These are phyloP conservation scores for carrot (Daucus carota) DNA, from an alignment of 129 eudicot species.

Conservation along the genomic window DH1_v3.0 NC_030385.2:14242001-14242500, in stretches of 20 bases:
- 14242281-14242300: background rate
- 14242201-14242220: background rate
- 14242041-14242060: too few relatives aligned
- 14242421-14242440: conserved; percentile 93
- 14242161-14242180: too few relatives aligned
- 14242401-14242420: conserved; percentile 16
- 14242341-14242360: background rate
- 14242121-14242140: too few relatives aligned
- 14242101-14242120: too few relatives aligned
- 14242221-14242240: background rate
- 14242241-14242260: background rate
- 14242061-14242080: too few relatives aligned
- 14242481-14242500: conserved; percentile 97
- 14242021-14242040: too few relatives aligned
- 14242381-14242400: background rate
- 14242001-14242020: too few relatives aligned
- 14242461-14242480: conserved; percentile 85
- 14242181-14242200: background rate
- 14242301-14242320: background rate
- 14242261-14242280: background rate
- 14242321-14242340: background rate
- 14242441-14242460: conserved; percentile 89
- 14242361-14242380: background rate
- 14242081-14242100: too few relatives aligned
- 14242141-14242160: too few relatives aligned